Evolutionary conservation across 2,329 filamentous ascomycete genomes (phyloP).

Genomic region (Botrytis deweyae): DNA sequence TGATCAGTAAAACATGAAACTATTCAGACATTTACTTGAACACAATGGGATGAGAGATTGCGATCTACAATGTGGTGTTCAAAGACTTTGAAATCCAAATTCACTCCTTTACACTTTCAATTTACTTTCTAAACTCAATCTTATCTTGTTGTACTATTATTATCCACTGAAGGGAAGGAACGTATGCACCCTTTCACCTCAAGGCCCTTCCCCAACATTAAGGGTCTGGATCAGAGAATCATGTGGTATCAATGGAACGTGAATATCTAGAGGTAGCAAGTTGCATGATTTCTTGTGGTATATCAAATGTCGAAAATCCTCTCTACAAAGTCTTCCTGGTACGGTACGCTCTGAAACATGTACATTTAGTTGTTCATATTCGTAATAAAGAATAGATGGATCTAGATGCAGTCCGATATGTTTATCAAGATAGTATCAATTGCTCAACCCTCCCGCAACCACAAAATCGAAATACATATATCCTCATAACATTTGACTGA

Average conservation of each 20-base stretch:
- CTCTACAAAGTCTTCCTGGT: neutral
- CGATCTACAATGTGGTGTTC: neutral
- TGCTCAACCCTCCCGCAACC: neutral
- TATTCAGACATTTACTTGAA: neutral
- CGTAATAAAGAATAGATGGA: neutral
- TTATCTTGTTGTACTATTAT: neutral
- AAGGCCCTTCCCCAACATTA: neutral
- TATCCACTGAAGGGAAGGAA: neutral
- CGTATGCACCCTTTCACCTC: neutral
- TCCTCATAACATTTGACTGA: neutral
- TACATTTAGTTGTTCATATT: neutral
- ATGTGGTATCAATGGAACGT: neutral
- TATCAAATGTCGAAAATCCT: neutral
- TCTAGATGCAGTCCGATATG: neutral
- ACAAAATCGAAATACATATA: neutral
- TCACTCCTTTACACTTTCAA: neutral
- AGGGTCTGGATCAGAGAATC: neutral
- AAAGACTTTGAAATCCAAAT: neutral
- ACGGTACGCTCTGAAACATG: neutral
- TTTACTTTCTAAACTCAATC: neutral
- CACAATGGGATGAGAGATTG: neutral
- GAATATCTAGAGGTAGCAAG: neutral
- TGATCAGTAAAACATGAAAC: neutral
- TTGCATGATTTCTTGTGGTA: neutral
- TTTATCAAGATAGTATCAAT: neutral